A percentile compares a stretch with the other conserved stretches of the same genome.
Conservation (phyloP, 2,329 filamentous ascomycete species). For the Alternaria postmessia region DNA sequence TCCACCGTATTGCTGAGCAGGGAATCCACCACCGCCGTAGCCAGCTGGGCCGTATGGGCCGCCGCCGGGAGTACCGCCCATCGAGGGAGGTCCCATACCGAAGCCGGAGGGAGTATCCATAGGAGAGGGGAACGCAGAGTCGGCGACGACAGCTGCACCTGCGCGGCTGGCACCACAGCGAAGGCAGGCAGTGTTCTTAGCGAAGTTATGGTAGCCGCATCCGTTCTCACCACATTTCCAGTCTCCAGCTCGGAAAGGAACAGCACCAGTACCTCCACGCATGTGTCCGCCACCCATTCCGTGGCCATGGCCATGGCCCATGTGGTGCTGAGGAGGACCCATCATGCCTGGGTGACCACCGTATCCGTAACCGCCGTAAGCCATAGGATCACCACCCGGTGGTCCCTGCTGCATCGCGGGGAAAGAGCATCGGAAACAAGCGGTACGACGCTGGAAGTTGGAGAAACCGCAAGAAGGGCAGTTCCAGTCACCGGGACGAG, state of each 20-base stretch:
- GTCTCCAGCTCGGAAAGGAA: conserved; percentile 97
- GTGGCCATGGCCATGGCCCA: conserved; percentile 62
- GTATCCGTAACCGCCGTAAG: conserved; percentile 59
- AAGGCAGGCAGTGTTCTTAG: conserved; percentile 98
- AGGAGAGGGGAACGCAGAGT: conserved; percentile 87
- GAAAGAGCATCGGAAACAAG: conserved; percentile 99
- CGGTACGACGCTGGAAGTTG: conserved; percentile 98
- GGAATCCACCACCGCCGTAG: conserved; percentile 69
- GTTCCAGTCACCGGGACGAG: conserved; percentile 97
- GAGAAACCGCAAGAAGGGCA: conserved; percentile 98
- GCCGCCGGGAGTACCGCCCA: conserved; percentile 74
- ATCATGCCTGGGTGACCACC: conserved; percentile 69
- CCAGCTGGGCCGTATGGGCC: conserved; percentile 76
- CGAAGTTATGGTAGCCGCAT: conserved; percentile 98
- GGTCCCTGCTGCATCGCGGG: conserved; percentile 87
- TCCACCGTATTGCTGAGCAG: conserved; percentile 82
- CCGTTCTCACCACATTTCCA: conserved; percentile 99
- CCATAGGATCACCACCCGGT: conserved; percentile 72
- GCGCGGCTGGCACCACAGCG: conserved; percentile 95
- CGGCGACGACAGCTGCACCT: conserved; percentile 90
- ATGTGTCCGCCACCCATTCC: conserved; percentile 63
- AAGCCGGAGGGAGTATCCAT: conserved; percentile 88
- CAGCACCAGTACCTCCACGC: conserved; percentile 80
- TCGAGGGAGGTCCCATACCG: conserved; percentile 85
- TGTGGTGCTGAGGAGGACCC: conserved; percentile 69